Conservation (phyloP, 2,329 filamentous ascomycete species). For the Sporothrix pseudoabietina region DNA sequence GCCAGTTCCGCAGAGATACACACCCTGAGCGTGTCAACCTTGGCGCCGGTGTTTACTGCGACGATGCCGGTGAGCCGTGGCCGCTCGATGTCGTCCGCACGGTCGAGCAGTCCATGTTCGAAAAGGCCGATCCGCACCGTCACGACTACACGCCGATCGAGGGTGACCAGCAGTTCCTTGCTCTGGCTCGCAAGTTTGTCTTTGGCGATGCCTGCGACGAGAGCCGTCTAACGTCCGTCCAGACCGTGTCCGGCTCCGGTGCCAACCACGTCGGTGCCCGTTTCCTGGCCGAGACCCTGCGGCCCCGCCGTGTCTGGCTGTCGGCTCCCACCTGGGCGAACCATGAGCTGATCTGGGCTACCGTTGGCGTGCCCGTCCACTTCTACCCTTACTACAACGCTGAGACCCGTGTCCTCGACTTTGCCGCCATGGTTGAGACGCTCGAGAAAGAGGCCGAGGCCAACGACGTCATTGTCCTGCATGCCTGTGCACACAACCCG, state of each 20-base stretch:
- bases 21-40: slow-evolving; percentile 18
- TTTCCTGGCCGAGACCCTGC: slow-evolving; percentile 85
- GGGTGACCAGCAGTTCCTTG: slow-evolving; percentile 90
- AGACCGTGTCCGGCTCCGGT: slow-evolving; percentile 97
- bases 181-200: slow-evolving; percentile 91
- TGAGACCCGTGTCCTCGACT: slow-evolving; percentile 86
- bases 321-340: slow-evolving; percentile 97
- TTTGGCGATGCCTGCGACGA: slow-evolving; percentile 79
- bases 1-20: neutral
- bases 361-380: slow-evolving; percentile 76
- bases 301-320: slow-evolving; percentile 76
- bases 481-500: slow-evolving; percentile 97
- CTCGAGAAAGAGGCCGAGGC: slow-evolving; percentile 68
- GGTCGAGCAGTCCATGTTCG: slow-evolving; percentile 1
- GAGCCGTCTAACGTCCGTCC: slow-evolving; percentile 77
- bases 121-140: slow-evolving; percentile 19
- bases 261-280: slow-evolving; percentile 90
- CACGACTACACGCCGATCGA: slow-evolving; percentile 20
- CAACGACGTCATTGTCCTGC: slow-evolving; percentile 83
- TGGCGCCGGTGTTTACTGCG: slow-evolving; percentile 21
- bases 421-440: slow-evolving; percentile 78
- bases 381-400: slow-evolving; percentile 94
- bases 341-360: slow-evolving; percentile 97
- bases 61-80: slow-evolving; percentile 13
- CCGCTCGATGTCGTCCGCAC: slow-evolving; percentile 15